Percentiles rank a stretch among this genome's conserved stretches.
These are phyloP conservation scores for Entrophospora sp. DNA, from an alignment of 192 early-diverging fungal species.

Conservation along the genomic window DNA sequence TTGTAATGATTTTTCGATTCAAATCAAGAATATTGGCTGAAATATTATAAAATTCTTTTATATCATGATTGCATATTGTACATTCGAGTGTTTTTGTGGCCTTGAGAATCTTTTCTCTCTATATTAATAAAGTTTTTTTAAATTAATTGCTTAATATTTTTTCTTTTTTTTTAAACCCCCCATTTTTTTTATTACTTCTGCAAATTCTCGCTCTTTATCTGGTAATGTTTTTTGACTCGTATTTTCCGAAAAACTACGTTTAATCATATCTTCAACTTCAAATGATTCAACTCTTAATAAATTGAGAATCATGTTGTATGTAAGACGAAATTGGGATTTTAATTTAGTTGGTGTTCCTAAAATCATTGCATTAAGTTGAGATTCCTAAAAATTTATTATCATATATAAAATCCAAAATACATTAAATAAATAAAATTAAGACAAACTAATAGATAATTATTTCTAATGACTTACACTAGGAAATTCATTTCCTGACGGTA, in stretches of 20 bases:
- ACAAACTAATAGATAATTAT: too few relatives aligned
- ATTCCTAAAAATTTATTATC: constrained; percentile 26
- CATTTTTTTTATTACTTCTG: constrained; percentile 38
- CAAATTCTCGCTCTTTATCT: constrained; percentile 62
- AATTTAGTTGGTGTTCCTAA: constrained; percentile 84
- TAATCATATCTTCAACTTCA: constrained; percentile 97
- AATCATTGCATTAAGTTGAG: constrained; percentile 67
- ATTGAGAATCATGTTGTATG: constrained; percentile 98
- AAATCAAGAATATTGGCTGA: constrained; percentile 45
- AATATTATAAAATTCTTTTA: constrained; percentile 63
- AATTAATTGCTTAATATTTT: neutral
- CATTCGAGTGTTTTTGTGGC: constrained; percentile 61
- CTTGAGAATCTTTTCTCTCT: constrained; percentile 54
- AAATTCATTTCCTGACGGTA: constrained; percentile 27
- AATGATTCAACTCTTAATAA: constrained; percentile 90
- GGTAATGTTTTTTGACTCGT: constrained; percentile 76
- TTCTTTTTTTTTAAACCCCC: neutral
- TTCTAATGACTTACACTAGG: constrained; percentile 22
- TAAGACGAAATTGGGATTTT: constrained; percentile 90
- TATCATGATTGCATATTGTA: constrained; percentile 69
- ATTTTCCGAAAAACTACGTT: constrained; percentile 93
- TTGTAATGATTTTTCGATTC: constrained; percentile 44
- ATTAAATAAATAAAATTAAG: too few relatives aligned
- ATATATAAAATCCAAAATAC: too few relatives aligned
- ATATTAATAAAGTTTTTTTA: neutral